Conservation (phyloP, 192 early-diverging fungal genomes). For the Glomus cerebriforme region DNA sequence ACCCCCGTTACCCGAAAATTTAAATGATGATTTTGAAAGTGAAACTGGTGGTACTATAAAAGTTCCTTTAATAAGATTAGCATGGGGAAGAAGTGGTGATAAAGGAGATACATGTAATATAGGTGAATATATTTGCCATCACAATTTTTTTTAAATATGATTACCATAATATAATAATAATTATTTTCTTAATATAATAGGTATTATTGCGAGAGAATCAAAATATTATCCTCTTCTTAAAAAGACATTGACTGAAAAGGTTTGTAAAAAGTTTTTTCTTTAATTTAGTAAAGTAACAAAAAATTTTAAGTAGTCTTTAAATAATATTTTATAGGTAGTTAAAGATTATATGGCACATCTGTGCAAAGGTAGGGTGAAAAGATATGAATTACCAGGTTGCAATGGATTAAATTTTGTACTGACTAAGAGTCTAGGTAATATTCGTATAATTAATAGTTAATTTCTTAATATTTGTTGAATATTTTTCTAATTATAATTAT, state of each 20-base stretch:
- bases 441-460: too few relatives aligned
- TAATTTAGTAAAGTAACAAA: neutral
- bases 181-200: neutral
- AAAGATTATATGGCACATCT: conserved; percentile 60
- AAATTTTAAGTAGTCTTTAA: neutral
- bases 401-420: conserved; percentile 65
- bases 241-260: conserved; percentile 53
- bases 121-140: neutral
- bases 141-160: neutral
- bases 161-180: neutral
- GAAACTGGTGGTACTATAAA: conserved; percentile 34
- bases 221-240: conserved; percentile 57
- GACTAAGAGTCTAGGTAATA: conserved; percentile 56
- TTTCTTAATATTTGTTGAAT: conserved; percentile 9
- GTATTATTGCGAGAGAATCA: conserved; percentile 60
- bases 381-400: conserved; percentile 61
- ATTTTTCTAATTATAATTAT: neutral
- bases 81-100: conserved; percentile 65
- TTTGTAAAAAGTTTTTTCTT: neutral
- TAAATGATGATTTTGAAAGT: conserved; percentile 17
- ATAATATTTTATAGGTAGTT: conserved; percentile 35
- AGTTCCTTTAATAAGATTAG: conserved; percentile 57
- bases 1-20: conserved; percentile 28
- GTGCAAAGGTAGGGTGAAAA: conserved; percentile 58
- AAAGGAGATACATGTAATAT: conserved; percentile 67